phyloP scores from a whole-genome alignment of 805 yeast genomes.

The Candida broadrunensis region DNA sequence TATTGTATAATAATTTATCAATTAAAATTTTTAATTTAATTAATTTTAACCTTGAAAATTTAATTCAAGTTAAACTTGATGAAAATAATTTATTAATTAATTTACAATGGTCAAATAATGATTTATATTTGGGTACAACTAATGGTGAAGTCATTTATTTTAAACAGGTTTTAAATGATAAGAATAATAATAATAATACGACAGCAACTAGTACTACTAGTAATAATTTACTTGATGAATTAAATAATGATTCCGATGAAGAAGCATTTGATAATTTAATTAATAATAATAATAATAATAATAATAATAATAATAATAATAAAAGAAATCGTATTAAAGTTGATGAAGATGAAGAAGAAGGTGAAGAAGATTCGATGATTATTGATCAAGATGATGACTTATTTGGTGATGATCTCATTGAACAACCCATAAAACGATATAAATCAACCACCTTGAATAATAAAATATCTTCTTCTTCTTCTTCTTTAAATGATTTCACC shows the following conservation, averaged over 20 bases:
- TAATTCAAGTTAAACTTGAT: constrained; percentile 21
- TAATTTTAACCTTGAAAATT: constrained; percentile 23
- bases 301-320: constrained; percentile 5
- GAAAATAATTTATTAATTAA: constrained; percentile 1
- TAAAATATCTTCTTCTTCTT: neutral
- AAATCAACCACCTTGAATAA: neutral
- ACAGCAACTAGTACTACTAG: constrained; percentile 12
- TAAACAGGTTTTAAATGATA: constrained; percentile 26
- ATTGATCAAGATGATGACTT: constrained; percentile 23
- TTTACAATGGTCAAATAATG: constrained; percentile 5
- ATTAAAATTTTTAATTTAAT: constrained; percentile 56
- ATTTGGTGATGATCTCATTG: constrained; percentile 3
- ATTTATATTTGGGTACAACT: constrained; percentile 41
- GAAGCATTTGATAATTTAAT: constrained; percentile 2
- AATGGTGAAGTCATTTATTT: constrained; percentile 36
- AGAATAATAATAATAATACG: constrained; percentile 45
- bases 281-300: neutral
- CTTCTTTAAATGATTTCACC: neutral
- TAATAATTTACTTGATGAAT: constrained; percentile 51
- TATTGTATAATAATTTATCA: constrained; percentile 38
- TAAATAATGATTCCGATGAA: constrained; percentile 20
- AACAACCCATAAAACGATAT: neutral
- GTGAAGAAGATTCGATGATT: constrained; percentile 32
- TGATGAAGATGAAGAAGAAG: constrained; percentile 10
- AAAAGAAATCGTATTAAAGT: constrained; percentile 1